phyloP scores from a whole-genome alignment of 2,329 filamentous ascomycete species.

The Penicillium sp. region DNA sequence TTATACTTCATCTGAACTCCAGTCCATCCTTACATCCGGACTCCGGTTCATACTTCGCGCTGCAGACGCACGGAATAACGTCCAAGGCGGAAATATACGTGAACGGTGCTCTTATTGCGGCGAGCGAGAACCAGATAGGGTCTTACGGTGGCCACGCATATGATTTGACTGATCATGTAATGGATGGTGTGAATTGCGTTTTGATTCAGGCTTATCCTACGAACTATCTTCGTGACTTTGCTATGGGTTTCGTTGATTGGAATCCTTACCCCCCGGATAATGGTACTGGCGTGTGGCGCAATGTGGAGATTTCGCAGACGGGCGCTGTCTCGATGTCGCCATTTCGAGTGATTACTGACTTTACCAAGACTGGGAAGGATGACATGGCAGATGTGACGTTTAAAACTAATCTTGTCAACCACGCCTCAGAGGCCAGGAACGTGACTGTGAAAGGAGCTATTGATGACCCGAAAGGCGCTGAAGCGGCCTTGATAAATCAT shows the following conservation, averaged over 20 bases:
- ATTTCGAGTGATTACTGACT: slow-evolving; percentile 46
- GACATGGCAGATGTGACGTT: slow-evolving; percentile 42
- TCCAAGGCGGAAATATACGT: slow-evolving; percentile 58
- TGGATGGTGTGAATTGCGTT: slow-evolving; percentile 47
- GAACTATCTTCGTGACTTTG: slow-evolving; percentile 57
- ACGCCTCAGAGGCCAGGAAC: slow-evolving; percentile 18
- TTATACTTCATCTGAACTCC: slow-evolving; percentile 35
- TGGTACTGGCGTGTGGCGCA: slow-evolving; percentile 59
- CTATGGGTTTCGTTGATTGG: slow-evolving; percentile 59
- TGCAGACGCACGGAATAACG: slow-evolving; percentile 54
- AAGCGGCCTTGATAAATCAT: slow-evolving; percentile 26
- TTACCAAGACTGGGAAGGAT: slow-evolving; percentile 26
- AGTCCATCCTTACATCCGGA: slow-evolving; percentile 50
- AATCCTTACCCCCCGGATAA: slow-evolving; percentile 60
- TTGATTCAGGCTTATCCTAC: slow-evolving; percentile 55
- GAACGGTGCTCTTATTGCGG: slow-evolving; percentile 53
- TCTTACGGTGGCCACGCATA: slow-evolving; percentile 55
- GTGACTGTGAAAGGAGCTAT: slow-evolving; percentile 25
- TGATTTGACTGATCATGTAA: slow-evolving; percentile 48
- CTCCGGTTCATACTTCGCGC: too few relatives aligned
- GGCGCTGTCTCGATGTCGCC: slow-evolving; percentile 47
- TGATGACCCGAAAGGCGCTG: slow-evolving; percentile 8
- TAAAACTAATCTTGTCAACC: slow-evolving; percentile 36
- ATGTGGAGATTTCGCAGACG: slow-evolving; percentile 54
- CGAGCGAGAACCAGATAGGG: slow-evolving; percentile 50